Percentiles rank a stretch among this genome's conserved stretches.
Evolutionary conservation across 1,284 basidiomycete genomes (phyloP).

Genomic region (Boletus smithii): DNA sequence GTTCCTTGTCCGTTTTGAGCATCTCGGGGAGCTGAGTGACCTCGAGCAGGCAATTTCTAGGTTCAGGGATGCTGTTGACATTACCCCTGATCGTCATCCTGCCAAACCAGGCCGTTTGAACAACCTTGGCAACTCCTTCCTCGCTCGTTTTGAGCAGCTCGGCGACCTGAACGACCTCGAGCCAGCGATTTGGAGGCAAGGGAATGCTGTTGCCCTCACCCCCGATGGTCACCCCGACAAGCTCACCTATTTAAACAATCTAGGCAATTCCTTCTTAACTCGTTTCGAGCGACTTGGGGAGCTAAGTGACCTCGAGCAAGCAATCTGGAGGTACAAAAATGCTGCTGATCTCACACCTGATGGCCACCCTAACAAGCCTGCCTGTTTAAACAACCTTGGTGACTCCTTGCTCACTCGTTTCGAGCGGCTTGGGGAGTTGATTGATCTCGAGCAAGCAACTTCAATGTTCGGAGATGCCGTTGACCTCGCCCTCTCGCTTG

Average conservation of each 20-base stretch:
- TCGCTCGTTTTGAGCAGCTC: neutral
- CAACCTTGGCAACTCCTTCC: neutral
- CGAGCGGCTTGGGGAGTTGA: neutral
- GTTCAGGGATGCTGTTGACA: neutral
- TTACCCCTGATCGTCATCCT: slow-evolving; percentile 1
- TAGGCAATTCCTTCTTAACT: neutral
- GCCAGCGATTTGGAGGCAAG: neutral
- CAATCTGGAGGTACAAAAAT: neutral
- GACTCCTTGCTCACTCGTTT: neutral
- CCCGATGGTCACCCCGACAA: neutral
- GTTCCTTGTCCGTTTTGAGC: neutral
- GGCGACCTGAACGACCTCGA: neutral
- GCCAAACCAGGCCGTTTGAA: neutral
- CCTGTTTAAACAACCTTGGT: neutral
- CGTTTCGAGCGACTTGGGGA: slow-evolving; percentile 6
- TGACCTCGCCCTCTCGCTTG: neutral
- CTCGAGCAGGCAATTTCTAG: slow-evolving; percentile 8
- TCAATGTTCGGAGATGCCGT: neutral
- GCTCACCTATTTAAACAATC: neutral
- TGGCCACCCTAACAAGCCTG: neutral
- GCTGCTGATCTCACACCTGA: neutral
- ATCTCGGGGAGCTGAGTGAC: neutral
- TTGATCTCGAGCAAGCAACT: slow-evolving; percentile 2
- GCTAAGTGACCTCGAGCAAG: slow-evolving; percentile 1
- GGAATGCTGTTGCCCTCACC: neutral